Percentiles rank a stretch among this genome's conserved stretches.
Evolutionary conservation across 371 early-diverging fungal species (phyloP).

Genomic region (Mucor sp.): DNA sequence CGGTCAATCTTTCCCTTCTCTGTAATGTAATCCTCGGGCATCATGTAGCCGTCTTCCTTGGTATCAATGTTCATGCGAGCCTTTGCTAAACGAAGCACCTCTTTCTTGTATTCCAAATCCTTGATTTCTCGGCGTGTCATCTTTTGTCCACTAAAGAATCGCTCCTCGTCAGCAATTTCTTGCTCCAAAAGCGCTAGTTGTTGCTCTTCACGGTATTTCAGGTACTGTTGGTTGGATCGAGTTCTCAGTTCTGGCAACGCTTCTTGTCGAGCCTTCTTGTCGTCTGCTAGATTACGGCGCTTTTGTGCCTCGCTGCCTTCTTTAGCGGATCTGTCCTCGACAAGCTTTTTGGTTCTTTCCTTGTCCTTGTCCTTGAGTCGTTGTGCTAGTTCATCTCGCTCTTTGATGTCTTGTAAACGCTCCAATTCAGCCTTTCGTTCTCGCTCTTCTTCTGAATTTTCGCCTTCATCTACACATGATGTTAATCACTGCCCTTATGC

Average conservation of each 20-base stretch:
- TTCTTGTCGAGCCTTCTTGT: conserved; percentile 65
- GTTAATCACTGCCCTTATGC: neutral
- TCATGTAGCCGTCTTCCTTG: conserved; percentile 81
- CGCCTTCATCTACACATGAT: conserved; percentile 6
- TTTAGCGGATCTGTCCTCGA: conserved; percentile 82
- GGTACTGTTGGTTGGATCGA: conserved; percentile 88
- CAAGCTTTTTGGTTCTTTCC: conserved; percentile 76
- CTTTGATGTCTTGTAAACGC: conserved; percentile 67
- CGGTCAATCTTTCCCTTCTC: conserved; percentile 95
- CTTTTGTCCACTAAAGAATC: conserved; percentile 74
- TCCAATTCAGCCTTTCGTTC: conserved; percentile 50
- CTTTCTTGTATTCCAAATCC: conserved; percentile 81
- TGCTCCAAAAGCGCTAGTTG: conserved; percentile 75
- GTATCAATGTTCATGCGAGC: conserved; percentile 83
- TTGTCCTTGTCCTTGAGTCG: conserved; percentile 84
- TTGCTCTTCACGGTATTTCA: conserved; percentile 86
- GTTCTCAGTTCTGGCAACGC: conserved; percentile 79
- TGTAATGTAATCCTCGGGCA: conserved; percentile 94
- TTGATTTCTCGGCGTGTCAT: conserved; percentile 78
- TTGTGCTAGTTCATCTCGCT: conserved; percentile 90
- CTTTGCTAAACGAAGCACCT: conserved; percentile 79
- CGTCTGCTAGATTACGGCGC: conserved; percentile 82
- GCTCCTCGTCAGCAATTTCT: conserved; percentile 88
- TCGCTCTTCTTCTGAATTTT: conserved; percentile 45
- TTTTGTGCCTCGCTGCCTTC: conserved; percentile 68